Evolutionary conservation across 805 yeast species (phyloP).

Genomic region (Yarrowia alimentaria): DNA sequence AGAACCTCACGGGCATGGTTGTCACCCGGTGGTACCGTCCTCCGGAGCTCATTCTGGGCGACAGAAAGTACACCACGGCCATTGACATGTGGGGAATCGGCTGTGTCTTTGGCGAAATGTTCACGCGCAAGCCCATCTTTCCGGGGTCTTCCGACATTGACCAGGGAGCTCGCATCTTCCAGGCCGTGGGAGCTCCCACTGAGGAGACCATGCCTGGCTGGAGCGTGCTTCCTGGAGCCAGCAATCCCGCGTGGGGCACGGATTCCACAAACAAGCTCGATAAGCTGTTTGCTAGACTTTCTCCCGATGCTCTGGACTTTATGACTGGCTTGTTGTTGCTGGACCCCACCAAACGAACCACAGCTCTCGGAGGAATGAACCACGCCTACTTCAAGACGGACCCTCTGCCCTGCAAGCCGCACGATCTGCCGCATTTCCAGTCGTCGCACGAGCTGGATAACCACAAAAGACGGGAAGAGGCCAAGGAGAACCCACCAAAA

Average conservation of each 20-base stretch:
- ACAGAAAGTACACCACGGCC: slow-evolving; percentile 83
- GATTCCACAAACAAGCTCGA: slow-evolving; percentile 20
- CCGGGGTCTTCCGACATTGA: slow-evolving; percentile 84
- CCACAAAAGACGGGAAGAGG: slow-evolving; percentile 12
- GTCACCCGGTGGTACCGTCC: slow-evolving; percentile 98
- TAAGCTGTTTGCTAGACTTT: not conserved
- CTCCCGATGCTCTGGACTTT: slow-evolving; percentile 39
- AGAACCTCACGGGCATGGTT: slow-evolving; percentile 62
- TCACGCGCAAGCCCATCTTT: slow-evolving; percentile 74
- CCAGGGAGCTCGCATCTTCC: slow-evolving; percentile 80
- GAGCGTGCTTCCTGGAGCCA: slow-evolving; percentile 50
- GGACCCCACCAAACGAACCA: slow-evolving; percentile 70
- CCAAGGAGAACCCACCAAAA: not conserved
- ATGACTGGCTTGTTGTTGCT: slow-evolving; percentile 61
- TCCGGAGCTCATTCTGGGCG: slow-evolving; percentile 88
- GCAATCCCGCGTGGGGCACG: slow-evolving; percentile 30
- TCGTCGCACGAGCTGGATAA: slow-evolving; percentile 86
- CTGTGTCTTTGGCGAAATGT: slow-evolving; percentile 91
- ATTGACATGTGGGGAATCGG: slow-evolving; percentile 98
- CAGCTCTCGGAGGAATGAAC: slow-evolving; percentile 73
- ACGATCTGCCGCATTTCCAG: slow-evolving; percentile 65
- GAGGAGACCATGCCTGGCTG: slow-evolving; percentile 61
- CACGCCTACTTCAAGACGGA: slow-evolving; percentile 65
- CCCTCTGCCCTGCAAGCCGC: slow-evolving; percentile 61
- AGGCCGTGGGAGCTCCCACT: slow-evolving; percentile 76